Base-by-base conservation (phyloP, 2,329 filamentous ascomycete genomes). In the Emmonsiellopsis sp. region DNA sequence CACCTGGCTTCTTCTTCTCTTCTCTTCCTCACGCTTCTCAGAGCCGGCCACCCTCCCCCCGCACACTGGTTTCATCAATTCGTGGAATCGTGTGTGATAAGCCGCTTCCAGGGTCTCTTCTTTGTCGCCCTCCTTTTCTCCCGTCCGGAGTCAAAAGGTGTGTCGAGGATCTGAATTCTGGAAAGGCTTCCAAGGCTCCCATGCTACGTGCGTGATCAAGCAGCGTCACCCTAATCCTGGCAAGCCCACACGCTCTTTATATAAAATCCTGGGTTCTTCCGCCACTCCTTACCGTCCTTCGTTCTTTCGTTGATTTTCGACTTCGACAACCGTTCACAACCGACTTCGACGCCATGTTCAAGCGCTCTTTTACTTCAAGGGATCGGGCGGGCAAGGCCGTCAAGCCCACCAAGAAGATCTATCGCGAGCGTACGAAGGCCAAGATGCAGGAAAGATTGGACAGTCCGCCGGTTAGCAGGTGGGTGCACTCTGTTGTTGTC, bases 371-470 rank as follows among this genome's bases (percentile, higher is more conserved):
- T 76, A 80, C 84, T 71, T 85, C 86, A 63, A 86, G 85, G 72
- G 86, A 92, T 73, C 87, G 90, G 67, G 87, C 91, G 72, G 87
- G 89, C 77, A 96, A 95, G 83, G 80, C 86, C 73, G 80, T 83
- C 71, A 91, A 89, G 79, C 79, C 86, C 71, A 68, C 73, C 66
- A 89, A 85, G 79, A 93, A 86, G 79, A 81, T 79, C 62, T 81
- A 81, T 70, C 83, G 86, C 78, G 87, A 92, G 76, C 80, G 84
- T 66, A 79, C 84, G 73, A 93, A 91, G 80, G 78, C 85, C 80
- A 93, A 88, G 82, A 79, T 94, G 81, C 85, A 92, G 74, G 86
- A 87, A 77, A 91, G 86, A 74, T 78, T 90, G 71, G 83, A 86
- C 64, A 81, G 73, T 70, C 75, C 75, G 60, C 72, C 66, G 58